These are phyloP conservation scores for Cystoisospora suis DNA, from an alignment of 169 alveolate genomes.

Conservation along the genomic window DNA sequence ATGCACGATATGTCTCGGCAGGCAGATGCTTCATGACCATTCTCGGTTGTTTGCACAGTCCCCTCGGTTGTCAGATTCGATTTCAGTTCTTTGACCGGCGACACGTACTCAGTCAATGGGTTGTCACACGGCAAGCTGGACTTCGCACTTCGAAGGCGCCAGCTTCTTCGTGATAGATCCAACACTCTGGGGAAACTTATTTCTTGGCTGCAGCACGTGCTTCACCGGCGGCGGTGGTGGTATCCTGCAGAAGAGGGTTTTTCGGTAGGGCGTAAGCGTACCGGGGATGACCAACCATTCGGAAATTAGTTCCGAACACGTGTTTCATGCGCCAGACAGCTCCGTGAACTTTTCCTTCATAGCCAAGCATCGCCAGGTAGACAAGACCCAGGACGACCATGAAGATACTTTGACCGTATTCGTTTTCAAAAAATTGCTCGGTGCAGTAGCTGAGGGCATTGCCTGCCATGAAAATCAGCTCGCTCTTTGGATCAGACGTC, in stretches of 20 bases:
- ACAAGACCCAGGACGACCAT: slow-evolving; percentile 28
- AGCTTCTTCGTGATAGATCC: not conserved
- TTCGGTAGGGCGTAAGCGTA: slow-evolving; percentile 48
- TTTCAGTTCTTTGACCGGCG: not conserved
- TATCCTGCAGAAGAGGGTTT: slow-evolving; percentile 33
- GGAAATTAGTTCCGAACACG: slow-evolving; percentile 35
- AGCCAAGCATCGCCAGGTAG: slow-evolving; percentile 34
- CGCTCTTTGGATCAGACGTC: slow-evolving; percentile 16
- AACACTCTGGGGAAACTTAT: not conserved
- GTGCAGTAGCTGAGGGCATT: slow-evolving; percentile 40
- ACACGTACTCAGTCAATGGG: not conserved
- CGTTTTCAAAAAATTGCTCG: slow-evolving; percentile 39
- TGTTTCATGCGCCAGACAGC: slow-evolving; percentile 39
- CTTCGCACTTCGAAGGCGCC: not conserved
- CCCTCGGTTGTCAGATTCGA: not conserved
- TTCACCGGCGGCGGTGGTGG: not conserved
- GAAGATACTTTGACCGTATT: slow-evolving; percentile 42
- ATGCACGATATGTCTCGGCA: too few species aligned
- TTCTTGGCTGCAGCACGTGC: not conserved
- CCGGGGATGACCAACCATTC: slow-evolving; percentile 33
- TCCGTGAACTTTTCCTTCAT: slow-evolving; percentile 46
- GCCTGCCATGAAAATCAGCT: slow-evolving; percentile 30
- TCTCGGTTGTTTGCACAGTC: not conserved
- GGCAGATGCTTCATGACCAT: not conserved
- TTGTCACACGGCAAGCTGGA: not conserved